Percentiles rank a stretch among this genome's conserved stretches.
Evolutionary conservation across 176 grass and related monocot species (phyloP).

Genomic region (Carex pumila): DNA sequence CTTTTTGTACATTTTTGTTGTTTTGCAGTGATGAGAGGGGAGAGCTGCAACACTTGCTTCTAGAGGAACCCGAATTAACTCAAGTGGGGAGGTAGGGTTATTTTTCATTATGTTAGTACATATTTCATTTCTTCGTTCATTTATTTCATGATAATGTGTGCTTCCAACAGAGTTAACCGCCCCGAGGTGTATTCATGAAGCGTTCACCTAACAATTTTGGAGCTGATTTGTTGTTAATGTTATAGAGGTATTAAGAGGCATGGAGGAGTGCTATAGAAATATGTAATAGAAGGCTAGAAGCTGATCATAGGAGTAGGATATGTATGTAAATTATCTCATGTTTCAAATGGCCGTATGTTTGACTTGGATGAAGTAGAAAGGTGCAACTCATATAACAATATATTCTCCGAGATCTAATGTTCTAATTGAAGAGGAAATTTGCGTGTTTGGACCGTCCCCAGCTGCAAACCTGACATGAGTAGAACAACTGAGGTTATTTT

Average conservation of each 20-base stretch:
- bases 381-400: neutral
- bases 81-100: slow-evolving; percentile 53
- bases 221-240: neutral
- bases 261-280: neutral
- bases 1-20: slow-evolving; percentile 16
- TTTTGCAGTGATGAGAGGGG: slow-evolving; percentile 29
- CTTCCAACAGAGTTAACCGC: slow-evolving; percentile 45
- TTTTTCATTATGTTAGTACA: neutral
- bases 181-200: slow-evolving; percentile 19
- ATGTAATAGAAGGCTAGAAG: slow-evolving; percentile 1
- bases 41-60: slow-evolving; percentile 68
- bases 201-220: slow-evolving; percentile 8
- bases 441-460: neutral
- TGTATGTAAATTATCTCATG: slow-evolving; percentile 10
- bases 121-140: neutral
- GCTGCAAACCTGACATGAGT: too few relatives aligned
- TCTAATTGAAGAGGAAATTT: neutral
- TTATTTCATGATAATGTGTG: slow-evolving; percentile 15
- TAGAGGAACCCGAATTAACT: slow-evolving; percentile 67
- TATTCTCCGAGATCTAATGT: neutral
- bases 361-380: neutral
- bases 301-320: slow-evolving; percentile 5
- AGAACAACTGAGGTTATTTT: neutral
- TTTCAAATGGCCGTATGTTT: neutral
- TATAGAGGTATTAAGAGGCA: slow-evolving; percentile 1